Conservation (phyloP, 805 yeast species). For the Hyphopichia homilentoma region DNA sequence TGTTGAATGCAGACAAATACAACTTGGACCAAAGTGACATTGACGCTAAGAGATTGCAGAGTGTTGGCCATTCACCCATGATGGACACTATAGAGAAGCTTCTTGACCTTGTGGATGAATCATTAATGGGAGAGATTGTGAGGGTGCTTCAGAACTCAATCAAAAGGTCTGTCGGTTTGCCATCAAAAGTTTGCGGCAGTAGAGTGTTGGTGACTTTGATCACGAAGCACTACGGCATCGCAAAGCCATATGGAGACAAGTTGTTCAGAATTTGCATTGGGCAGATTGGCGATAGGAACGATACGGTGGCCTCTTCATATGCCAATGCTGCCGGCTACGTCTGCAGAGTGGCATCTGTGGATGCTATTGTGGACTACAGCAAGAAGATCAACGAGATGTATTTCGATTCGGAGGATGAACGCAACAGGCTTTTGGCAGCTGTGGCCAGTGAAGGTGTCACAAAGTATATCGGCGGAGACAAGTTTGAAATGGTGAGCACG, state of each 20-base stretch:
- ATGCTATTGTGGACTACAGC: conserved; percentile 52
- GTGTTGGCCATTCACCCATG: conserved; percentile 78
- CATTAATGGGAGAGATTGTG: conserved; percentile 46
- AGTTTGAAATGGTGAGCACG: conserved; percentile 56
- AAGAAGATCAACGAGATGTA: conserved; percentile 49
- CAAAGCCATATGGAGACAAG: conserved; percentile 54
- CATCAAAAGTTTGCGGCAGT: conserved; percentile 85
- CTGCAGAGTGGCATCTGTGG: conserved; percentile 56
- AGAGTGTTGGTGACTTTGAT: conserved; percentile 65
- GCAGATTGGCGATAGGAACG: conserved; percentile 69
- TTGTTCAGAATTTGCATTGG: conserved; percentile 53
- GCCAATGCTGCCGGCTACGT: conserved; percentile 80
- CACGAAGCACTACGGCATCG: conserved; percentile 46
- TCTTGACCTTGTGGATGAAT: conserved; percentile 52
- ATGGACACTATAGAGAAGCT: conserved; percentile 81
- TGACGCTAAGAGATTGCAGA: conserved; percentile 71
- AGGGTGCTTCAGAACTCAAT: conserved; percentile 51
- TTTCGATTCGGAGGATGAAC: conserved; percentile 53
- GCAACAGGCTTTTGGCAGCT: conserved; percentile 50
- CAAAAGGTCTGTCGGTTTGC: conserved; percentile 76
- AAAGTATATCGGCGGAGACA: conserved; percentile 66
- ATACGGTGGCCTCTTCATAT: conserved; percentile 67
- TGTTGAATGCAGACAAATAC: conserved; percentile 85
- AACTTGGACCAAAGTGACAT: conserved; percentile 67
- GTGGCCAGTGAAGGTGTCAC: conserved; percentile 63